Evolutionary conservation across 2,329 filamentous ascomycete species (phyloP).

Genomic region (Metarhizium humberi): DNA sequence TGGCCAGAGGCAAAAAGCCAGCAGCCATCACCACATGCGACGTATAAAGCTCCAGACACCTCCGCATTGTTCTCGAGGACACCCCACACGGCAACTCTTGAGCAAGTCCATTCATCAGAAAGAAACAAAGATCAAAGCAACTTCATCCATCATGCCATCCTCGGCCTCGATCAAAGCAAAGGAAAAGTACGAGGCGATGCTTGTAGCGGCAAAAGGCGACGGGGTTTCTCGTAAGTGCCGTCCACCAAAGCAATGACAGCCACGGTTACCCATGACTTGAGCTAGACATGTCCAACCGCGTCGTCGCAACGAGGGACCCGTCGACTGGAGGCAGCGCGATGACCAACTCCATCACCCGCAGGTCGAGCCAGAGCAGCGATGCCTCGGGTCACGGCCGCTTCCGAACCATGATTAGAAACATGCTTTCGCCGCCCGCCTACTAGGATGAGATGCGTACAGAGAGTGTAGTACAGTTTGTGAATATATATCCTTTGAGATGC

Average conservation of each 20-base stretch:
- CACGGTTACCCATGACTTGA: neutral
- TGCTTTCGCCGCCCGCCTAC: constrained; percentile 7
- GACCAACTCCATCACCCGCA: constrained; percentile 7
- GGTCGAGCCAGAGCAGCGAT: constrained; percentile 7
- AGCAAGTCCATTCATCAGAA: neutral
- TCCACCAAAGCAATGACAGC: neutral
- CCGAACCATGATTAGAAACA: constrained; percentile 7
- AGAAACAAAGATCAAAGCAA: neutral
- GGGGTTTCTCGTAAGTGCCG: neutral
- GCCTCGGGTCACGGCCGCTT: constrained; percentile 5
- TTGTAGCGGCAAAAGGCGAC: neutral
- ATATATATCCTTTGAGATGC: too few species aligned
- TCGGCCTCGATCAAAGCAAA: neutral
- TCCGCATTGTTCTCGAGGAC: neutral
- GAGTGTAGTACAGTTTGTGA: neutral
- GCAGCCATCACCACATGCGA: neutral
- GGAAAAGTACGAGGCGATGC: neutral
- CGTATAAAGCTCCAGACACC: neutral
- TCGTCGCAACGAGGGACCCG: constrained; percentile 7
- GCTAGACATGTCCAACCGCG: constrained; percentile 7
- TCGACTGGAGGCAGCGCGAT: constrained; percentile 8
- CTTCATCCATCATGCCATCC: neutral
- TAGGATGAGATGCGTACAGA: neutral
- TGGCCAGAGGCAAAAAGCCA: neutral
- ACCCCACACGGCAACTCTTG: neutral